Conservation (phyloP, 2,329 filamentous ascomycete species). For the Xylariaceae sp. region DNA sequence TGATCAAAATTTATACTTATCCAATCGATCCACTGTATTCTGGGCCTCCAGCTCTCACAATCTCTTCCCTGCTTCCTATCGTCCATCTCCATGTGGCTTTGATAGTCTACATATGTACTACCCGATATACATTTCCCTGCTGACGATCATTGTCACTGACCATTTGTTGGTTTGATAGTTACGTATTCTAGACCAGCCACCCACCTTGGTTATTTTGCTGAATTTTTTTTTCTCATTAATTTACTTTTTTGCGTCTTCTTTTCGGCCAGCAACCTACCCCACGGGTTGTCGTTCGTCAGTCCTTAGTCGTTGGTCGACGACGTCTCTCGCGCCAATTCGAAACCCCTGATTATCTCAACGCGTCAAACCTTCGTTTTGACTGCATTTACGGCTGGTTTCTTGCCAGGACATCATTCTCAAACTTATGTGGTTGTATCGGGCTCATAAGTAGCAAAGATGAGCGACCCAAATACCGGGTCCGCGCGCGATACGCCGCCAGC, state of each 20-base stretch:
- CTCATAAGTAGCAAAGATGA: conserved; percentile 23
- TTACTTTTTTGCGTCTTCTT: no score
- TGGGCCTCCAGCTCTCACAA: conserved; percentile 2
- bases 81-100: no score
- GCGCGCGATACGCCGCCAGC: conserved; percentile 18
- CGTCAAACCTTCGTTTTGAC: not conserved
- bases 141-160: conserved; percentile 23
- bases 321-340: not conserved
- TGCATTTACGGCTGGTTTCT: not conserved
- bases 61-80: not conserved
- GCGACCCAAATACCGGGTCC: conserved; percentile 22
- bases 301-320: no score
- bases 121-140: conserved; percentile 14
- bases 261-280: not conserved
- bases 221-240: not conserved
- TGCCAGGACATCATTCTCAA: not conserved
- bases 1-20: not conserved
- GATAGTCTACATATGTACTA: no score
- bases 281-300: not conserved
- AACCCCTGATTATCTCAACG: not conserved
- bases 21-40: not conserved
- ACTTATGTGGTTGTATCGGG: not conserved
- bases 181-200: conserved; percentile 15
- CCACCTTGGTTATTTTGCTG: conserved; percentile 11
- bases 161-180: conserved; percentile 18